Evolutionary conservation across 441 rosid species (phyloP).

Genomic region (Sinapis alba): DNA sequence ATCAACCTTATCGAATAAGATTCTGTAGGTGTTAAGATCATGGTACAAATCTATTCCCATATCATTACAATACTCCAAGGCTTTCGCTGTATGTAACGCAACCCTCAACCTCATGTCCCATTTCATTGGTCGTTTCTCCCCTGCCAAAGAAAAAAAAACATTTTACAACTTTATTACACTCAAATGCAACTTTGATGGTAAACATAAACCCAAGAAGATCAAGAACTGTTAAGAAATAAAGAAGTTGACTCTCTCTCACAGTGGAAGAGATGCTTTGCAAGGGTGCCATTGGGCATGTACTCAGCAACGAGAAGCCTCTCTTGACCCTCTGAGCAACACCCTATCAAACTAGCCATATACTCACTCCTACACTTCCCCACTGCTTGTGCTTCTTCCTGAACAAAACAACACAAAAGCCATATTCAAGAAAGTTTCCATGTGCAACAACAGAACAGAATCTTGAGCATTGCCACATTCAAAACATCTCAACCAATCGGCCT

Average conservation of each 20-base stretch:
- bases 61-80: conserved; percentile 42
- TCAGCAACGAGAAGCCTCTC: conserved; percentile 75
- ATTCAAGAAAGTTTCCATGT: neutral
- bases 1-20: conserved; percentile 41
- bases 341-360: conserved; percentile 63
- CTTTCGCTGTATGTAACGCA: conserved; percentile 38
- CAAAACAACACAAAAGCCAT: neutral
- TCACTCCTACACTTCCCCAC: conserved; percentile 73
- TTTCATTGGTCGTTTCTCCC: conserved; percentile 47
- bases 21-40: conserved; percentile 45
- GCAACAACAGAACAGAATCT: conserved; percentile 9
- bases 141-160: conserved; percentile 13
- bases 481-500: neutral
- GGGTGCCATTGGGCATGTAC: conserved; percentile 69
- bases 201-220: neutral
- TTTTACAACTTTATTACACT: neutral
- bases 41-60: conserved; percentile 41
- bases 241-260: conserved; percentile 25
- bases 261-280: conserved; percentile 77
- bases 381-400: conserved; percentile 67
- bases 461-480: conserved; percentile 17
- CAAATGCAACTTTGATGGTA: neutral
- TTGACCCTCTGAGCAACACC: conserved; percentile 68
- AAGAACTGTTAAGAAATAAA: too few relatives aligned
- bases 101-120: conserved; percentile 43